phyloP scores from a whole-genome alignment of 106 monocot genomes.

The Phalaenopsis equestris region DNA sequence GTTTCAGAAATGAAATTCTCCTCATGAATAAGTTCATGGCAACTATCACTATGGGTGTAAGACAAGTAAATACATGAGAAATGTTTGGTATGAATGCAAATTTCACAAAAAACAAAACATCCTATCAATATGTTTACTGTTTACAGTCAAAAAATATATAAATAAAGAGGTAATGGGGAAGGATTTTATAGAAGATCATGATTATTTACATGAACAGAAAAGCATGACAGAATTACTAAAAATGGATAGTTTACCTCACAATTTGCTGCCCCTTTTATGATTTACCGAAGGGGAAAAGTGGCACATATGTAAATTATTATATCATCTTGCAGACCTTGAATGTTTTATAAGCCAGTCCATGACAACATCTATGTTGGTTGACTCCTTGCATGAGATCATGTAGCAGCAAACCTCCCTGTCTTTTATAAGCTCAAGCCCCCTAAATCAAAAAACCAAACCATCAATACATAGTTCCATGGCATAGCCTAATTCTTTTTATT shows the following conservation, averaged over 20 bases:
- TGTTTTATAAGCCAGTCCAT: slow-evolving; percentile 71
- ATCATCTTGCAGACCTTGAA: slow-evolving; percentile 29
- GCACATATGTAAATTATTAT: background rate
- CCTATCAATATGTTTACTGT: too few relatives aligned
- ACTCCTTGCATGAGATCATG: slow-evolving; percentile 66
- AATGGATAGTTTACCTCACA: background rate
- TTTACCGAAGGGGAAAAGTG: background rate
- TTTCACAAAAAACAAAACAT: too few relatives aligned
- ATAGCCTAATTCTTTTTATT: too few relatives aligned
- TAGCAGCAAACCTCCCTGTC: slow-evolving; percentile 54
- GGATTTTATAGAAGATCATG: background rate
- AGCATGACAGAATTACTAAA: background rate
- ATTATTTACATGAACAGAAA: background rate
- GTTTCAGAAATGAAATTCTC: too few relatives aligned
- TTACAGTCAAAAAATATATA: background rate
- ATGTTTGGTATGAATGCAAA: too few relatives aligned
- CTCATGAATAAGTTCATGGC: too few relatives aligned
- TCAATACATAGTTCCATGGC: background rate
- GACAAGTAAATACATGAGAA: too few relatives aligned
- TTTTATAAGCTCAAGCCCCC: slow-evolving; percentile 31
- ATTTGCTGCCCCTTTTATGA: background rate
- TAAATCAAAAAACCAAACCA: background rate
- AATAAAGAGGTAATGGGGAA: background rate
- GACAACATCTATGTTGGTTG: slow-evolving; percentile 47
- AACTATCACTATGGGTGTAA: too few relatives aligned